A percentile compares a stretch with the other conserved stretches of the same genome.
Conservation (phyloP, 345 rosid species). For the Gossypium ekmanianum region DNA sequence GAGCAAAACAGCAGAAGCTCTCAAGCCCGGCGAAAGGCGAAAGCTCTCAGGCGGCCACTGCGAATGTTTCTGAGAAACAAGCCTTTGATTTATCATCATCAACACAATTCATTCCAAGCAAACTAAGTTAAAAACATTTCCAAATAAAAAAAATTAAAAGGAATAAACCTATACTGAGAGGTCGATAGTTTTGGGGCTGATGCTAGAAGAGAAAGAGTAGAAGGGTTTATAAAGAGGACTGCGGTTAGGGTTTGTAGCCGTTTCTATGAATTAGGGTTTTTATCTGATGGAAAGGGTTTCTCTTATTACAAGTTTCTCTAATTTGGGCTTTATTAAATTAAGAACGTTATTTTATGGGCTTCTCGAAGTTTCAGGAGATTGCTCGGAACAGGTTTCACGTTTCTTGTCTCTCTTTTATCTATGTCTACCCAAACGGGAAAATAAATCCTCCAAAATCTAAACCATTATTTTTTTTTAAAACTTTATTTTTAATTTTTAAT, state of each 20-base stretch:
- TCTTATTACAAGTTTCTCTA: neutral
- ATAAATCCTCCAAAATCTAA: too few relatives aligned
- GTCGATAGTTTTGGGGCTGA: neutral
- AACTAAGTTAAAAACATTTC: neutral
- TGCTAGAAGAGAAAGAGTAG: neutral
- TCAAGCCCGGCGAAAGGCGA: conserved; percentile 50
- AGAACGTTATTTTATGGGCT: too few relatives aligned
- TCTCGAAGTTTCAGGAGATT: too few relatives aligned
- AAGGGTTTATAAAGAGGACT: neutral
- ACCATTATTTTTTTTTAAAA: too few relatives aligned
- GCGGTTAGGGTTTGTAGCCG: neutral
- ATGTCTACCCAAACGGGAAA: too few relatives aligned
- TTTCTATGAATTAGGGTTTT: neutral
- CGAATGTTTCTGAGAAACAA: conserved; percentile 63
- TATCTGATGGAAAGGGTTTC: neutral
- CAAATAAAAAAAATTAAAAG: neutral
- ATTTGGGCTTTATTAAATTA: too few relatives aligned
- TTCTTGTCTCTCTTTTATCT: too few relatives aligned
- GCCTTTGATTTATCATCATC: conserved; percentile 33
- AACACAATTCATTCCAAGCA: neutral
- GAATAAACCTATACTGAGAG: neutral
- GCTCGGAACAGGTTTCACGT: too few relatives aligned
- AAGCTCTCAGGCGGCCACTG: conserved; percentile 60
- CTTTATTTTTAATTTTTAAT: too few relatives aligned
- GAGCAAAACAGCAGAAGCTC: conserved; percentile 36